A percentile compares a stretch with the other conserved stretches of the same genome.
phyloP scores from a whole-genome alignment of 2,329 filamentous ascomycete genomes.

The Stromatinia cepivora region DNA sequence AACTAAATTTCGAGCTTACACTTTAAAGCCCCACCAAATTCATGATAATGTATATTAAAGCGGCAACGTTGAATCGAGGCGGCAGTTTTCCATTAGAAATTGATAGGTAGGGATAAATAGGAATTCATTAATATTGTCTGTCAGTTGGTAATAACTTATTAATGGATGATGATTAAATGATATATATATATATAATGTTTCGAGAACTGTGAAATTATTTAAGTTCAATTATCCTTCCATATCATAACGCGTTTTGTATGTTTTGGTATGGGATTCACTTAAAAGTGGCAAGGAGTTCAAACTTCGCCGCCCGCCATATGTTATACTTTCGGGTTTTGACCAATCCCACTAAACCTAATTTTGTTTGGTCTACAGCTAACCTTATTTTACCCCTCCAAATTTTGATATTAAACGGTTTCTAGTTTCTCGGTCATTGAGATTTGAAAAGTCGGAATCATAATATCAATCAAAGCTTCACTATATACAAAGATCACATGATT shows the following conservation, averaged over 20 bases:
- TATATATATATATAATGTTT: too few relatives aligned
- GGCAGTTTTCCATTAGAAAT: background rate
- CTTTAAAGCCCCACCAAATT: background rate
- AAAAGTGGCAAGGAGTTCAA: background rate
- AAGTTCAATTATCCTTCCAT: too few relatives aligned
- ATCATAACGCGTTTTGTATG: too few relatives aligned
- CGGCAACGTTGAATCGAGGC: background rate
- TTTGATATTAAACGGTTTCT: too few relatives aligned
- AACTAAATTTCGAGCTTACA: background rate
- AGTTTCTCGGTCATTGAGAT: too few relatives aligned
- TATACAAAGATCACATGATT: background rate
- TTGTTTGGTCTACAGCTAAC: background rate
- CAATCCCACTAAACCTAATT: background rate
- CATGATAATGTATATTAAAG: background rate
- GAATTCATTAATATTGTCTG: too few relatives aligned
- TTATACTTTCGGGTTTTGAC: background rate
- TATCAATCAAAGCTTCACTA: background rate
- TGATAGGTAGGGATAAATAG: background rate
- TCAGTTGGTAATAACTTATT: too few relatives aligned
- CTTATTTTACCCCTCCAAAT: too few relatives aligned
- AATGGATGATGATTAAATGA: too few relatives aligned
- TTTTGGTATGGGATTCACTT: too few relatives aligned
- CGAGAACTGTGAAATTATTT: too few relatives aligned
- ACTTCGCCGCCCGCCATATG: background rate
- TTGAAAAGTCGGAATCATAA: background rate